Evolutionary conservation across 2,329 filamentous ascomycete genomes (phyloP).

Genomic region (Xylariaceae sp.): DNA sequence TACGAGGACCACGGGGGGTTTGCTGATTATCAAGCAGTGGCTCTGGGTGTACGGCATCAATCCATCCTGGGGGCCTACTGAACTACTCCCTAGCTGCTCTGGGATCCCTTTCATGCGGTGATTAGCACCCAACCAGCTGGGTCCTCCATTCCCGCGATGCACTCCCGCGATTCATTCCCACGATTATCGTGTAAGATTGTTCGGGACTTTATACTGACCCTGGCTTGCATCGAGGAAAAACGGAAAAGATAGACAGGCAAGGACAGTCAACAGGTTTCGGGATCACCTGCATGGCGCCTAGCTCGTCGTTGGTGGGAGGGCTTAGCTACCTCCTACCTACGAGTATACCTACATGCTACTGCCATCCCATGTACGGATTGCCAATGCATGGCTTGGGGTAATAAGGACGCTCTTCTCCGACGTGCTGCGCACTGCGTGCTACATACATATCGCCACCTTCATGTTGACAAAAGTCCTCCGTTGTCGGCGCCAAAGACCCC

Average conservation of each 20-base stretch:
- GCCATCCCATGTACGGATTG: no score
- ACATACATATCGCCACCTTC: neutral
- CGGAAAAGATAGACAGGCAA: neutral
- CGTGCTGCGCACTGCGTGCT: neutral
- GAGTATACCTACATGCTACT: no score
- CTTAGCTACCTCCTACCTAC: neutral
- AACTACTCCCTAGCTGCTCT: neutral
- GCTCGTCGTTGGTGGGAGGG: neutral
- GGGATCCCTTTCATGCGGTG: slow-evolving; percentile 1
- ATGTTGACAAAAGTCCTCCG: no score
- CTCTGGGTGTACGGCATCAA: slow-evolving; percentile 3
- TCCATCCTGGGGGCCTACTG: neutral
- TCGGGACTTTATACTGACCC: neutral
- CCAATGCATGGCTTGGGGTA: no score
- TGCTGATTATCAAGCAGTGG: slow-evolving; percentile 2
- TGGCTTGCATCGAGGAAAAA: neutral
- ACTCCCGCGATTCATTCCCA: neutral
- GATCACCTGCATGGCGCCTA: neutral
- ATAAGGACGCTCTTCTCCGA: neutral
- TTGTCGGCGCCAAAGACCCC: neutral
- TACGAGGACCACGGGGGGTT: neutral
- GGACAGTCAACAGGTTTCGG: neutral
- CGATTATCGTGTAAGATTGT: neutral
- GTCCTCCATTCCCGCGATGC: neutral
- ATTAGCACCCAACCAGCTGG: slow-evolving; percentile 9